Percentiles rank a stretch among this genome's conserved stretches.
These are phyloP conservation scores for Xylaria sp. DNA, from an alignment of 2,329 filamentous ascomycete species.

Conservation along the genomic window DNA sequence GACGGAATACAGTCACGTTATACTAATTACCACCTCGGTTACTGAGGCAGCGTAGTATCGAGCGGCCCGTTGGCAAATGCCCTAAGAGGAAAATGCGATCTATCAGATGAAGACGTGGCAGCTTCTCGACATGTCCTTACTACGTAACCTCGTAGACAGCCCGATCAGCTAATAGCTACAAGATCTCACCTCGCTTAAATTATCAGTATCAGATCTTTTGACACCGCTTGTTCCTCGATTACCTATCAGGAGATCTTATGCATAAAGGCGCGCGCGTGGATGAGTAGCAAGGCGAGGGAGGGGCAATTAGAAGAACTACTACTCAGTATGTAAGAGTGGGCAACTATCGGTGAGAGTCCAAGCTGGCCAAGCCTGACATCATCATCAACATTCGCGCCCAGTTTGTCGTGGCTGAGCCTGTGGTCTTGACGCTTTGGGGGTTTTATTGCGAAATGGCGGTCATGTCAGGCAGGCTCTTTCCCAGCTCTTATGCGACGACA, in stretches of 20 bases:
- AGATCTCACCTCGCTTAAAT: slow-evolving; percentile 16
- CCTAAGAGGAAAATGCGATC: slow-evolving; percentile 4
- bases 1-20: slow-evolving; percentile 3
- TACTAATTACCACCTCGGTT: slow-evolving; percentile 3
- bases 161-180: background rate
- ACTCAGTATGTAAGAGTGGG: background rate
- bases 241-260: slow-evolving; percentile 7
- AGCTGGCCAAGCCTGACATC: slow-evolving; percentile 3
- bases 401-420: background rate
- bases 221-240: slow-evolving; percentile 29
- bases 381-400: slow-evolving; percentile 3
- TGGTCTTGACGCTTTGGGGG: slow-evolving; percentile 5
- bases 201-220: slow-evolving; percentile 5
- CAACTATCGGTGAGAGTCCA: slow-evolving; percentile 31
- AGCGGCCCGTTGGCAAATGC: background rate
- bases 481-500: background rate
- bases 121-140: slow-evolving; percentile 1
- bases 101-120: slow-evolving; percentile 28
- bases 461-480: no score
- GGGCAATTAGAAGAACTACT: background rate
- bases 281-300: slow-evolving; percentile 14
- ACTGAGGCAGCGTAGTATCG: background rate
- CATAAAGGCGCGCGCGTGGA: slow-evolving; percentile 18
- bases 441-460: slow-evolving; percentile 27
- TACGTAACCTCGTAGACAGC: background rate